Base-by-base conservation (phyloP, 2,329 filamentous ascomycete species). In the Gliomastix tumulicola region DNA sequence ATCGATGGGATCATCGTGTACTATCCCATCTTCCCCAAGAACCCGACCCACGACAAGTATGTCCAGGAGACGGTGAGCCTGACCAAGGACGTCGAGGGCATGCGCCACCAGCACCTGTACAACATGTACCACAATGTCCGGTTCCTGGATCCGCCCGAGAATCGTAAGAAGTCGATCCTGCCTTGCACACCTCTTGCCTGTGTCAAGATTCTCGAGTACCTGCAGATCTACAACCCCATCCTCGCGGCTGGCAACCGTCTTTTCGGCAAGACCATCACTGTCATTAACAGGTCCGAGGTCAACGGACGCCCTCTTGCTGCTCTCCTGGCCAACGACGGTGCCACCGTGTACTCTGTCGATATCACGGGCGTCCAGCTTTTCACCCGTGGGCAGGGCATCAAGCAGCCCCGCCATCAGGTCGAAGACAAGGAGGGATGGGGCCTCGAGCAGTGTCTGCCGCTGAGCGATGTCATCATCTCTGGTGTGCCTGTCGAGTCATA, bases 81-180 rank as follows among this genome's bases (percentile, higher is more conserved):
- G 30, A 67, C 76, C 60, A 97, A 98, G 64, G 92, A 98, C 54
- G 90, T 98, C 47, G 92, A 98, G 63, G 92, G 92, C 23, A 78
- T 98, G 40, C 88, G 84, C 50, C 90, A 96, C 63, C 82, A 82
- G 56, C 89, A 97, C 66, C 84, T 97, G 55, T 89, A 90, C 76
- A 98, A 98, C 74, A 96, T 98, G 89, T 98, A 97, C 67, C 86
- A 96, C 70, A 98, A 98, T 67, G 79, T 94, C 51, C 87, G 92
- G 46, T 97, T 89, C 68, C 73, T 98, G 39, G 92, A 98, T 62
- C 69, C 80, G 18, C 82, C 83, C 5, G 62, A 71, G 30, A 85
- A 88, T 59, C 71, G 69, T 40, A 85, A 87, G 60, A 97, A 98
- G 69, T 94, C 84, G 34, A 87, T 97, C 47, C 69, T 98, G 36